A percentile compares a stretch with the other conserved stretches of the same genome.
phyloP scores from a whole-genome alignment of 148 eudicot species.

The Nepenthes gracilis region DNA sequence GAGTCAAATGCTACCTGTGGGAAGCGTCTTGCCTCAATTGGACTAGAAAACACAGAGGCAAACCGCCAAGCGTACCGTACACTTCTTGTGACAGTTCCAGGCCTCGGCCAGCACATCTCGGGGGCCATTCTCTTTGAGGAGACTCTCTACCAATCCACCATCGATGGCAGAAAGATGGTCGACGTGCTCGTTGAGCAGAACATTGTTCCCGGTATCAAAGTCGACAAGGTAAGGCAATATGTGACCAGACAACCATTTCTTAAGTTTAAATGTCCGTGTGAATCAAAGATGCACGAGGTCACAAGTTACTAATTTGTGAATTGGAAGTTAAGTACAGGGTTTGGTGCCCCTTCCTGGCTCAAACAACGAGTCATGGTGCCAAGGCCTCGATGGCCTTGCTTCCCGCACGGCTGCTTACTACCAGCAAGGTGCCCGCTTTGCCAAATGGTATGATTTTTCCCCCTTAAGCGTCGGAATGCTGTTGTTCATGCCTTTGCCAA shows the following conservation, averaged over 20 bases:
- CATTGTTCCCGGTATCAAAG: constrained; percentile 45
- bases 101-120: constrained; percentile 36
- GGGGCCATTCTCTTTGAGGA: constrained; percentile 50
- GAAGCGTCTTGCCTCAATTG: constrained; percentile 38
- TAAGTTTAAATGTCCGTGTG: too few relatives aligned
- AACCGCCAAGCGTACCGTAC: constrained; percentile 42
- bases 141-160: constrained; percentile 37
- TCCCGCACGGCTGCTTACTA: constrained; percentile 45
- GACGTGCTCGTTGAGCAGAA: constrained; percentile 32
- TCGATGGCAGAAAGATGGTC: constrained; percentile 34
- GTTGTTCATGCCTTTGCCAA: background rate
- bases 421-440: constrained; percentile 44
- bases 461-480: too few relatives aligned
- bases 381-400: constrained; percentile 44
- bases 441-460: constrained; percentile 27
- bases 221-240: constrained; percentile 29
- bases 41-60: constrained; percentile 44
- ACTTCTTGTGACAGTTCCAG: constrained; percentile 32
- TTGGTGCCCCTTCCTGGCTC: constrained; percentile 39
- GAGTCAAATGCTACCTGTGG: constrained; percentile 49
- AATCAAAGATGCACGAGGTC: background rate
- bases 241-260: background rate
- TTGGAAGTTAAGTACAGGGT: constrained; percentile 16
- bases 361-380: constrained; percentile 36
- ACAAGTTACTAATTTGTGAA: background rate